Conservation (phyloP, 352 stramenopile genomes). For the Albugo candida region DNA sequence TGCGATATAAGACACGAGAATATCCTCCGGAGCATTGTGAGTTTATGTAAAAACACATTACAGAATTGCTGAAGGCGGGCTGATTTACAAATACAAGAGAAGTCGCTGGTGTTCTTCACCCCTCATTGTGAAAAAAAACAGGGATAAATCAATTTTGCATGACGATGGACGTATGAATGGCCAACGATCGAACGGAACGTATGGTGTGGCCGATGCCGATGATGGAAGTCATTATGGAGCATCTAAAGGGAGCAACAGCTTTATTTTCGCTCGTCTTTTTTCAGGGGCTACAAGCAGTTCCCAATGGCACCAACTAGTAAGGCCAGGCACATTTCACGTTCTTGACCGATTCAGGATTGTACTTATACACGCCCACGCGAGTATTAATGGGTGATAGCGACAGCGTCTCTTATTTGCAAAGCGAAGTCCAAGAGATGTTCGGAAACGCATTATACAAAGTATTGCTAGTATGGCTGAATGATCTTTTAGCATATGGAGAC, state of each 20-base stretch:
- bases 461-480: not conserved
- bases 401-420: slow-evolving; percentile 5
- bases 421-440: not conserved
- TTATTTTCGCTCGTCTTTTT: slow-evolving; percentile 9
- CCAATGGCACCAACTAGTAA: slow-evolving; percentile 1
- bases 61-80: slow-evolving; percentile 1
- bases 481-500: not conserved
- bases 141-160: slow-evolving; percentile 2
- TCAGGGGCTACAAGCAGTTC: slow-evolving; percentile 8
- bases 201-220: not conserved
- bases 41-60: slow-evolving; percentile 5
- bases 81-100: slow-evolving; percentile 3
- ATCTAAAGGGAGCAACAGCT: slow-evolving; percentile 3
- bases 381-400: slow-evolving; percentile 10
- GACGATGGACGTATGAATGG: not conserved
- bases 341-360: slow-evolving; percentile 5
- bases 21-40: slow-evolving; percentile 8
- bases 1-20: not conserved
- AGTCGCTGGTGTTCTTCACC: slow-evolving; percentile 8
- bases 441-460: not conserved
- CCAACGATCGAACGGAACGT: not conserved
- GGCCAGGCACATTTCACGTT: slow-evolving; percentile 2
- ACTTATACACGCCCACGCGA: slow-evolving; percentile 2
- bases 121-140: slow-evolving; percentile 5
- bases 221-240: slow-evolving; percentile 2